Conservation (phyloP, 306 rosid genomes). For the Pyrus pyrifolia region DNA sequence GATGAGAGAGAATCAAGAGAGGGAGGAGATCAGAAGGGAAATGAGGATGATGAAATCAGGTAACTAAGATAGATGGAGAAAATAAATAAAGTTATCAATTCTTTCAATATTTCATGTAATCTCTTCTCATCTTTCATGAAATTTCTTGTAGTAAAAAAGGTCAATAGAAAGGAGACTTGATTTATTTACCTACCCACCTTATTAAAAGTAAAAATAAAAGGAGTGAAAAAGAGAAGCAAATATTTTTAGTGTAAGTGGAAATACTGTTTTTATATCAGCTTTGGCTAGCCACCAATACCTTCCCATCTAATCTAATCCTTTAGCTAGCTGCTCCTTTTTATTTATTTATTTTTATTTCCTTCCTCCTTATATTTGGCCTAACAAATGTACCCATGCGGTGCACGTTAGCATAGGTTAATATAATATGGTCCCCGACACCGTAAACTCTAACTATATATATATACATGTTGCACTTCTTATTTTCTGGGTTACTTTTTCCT, state of each 20-base stretch:
- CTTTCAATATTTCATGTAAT: background rate
- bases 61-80: conserved; percentile 14
- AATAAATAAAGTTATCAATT: background rate
- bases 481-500: background rate
- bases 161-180: conserved; percentile 24
- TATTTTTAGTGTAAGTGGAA: conserved; percentile 46
- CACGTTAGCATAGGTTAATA: conserved; percentile 45
- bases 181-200: conserved; percentile 19
- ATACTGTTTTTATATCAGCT: conserved; percentile 48
- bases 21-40: conserved; percentile 4
- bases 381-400: conserved; percentile 56
- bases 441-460: conserved; percentile 12
- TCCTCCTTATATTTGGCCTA: conserved; percentile 30
- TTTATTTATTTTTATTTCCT: background rate
- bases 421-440: conserved; percentile 53
- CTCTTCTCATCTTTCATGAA: conserved; percentile 31
- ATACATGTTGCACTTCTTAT: background rate
- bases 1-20: conserved; percentile 22
- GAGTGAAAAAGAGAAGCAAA: background rate
- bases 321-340: background rate
- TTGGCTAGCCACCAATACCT: conserved; percentile 45
- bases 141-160: conserved; percentile 41
- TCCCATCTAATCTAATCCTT: conserved; percentile 36
- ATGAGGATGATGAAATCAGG: conserved; percentile 44
- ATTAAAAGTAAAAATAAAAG: background rate